Base-by-base conservation (phyloP, 305 asterid genomes). In the Euphrasia arctica region DNA sequence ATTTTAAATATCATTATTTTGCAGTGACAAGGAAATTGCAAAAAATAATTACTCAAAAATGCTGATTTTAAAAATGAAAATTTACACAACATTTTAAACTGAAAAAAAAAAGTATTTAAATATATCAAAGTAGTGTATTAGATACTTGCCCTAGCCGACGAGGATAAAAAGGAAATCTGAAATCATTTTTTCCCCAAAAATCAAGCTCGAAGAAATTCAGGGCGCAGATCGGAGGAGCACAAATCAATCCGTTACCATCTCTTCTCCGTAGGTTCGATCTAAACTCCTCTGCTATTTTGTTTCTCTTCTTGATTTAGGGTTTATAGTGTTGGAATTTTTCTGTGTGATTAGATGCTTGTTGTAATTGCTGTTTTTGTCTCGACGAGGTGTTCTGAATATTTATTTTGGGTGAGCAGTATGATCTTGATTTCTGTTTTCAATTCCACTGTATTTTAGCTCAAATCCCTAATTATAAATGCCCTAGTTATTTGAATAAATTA, bases 401-500 rank as follows among this genome's bases (percentile, higher is more conserved):
- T 48, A n/a, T 12, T 48, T 4, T 3, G 13, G 12, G 15, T 45
- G 51, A 3, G 52, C 6, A 12, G 54, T 14, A 48, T 7, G 54
- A 48, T 48, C 54, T 48, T 48, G 15, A n/a, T 12, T 12, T 12
- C 54, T 12, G 7, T 4, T 48, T 48, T 25, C 27, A 9, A 14
- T 48, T 48, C 5, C 36, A 32, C 36, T 32, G 5, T 32, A 3
- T 48, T 48, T 48, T 48, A 48, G 54, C 54, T 48, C 43, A 6
- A 39, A 18, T 2, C n/a, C 36, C 51, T 55, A 52, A 45, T 41
- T 70, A 28, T 57, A 32, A 49, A 43, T 41, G 2, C 15, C 52
- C 36, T 10, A 70, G 81, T 70, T 78, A 81, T 75, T 64, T 63
- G 29, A 9, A 45, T 4, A 22, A 11, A 52, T 67, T 55, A 72